Percentiles rank a stretch among this genome's conserved stretches.
Conservation (phyloP, 106 monocot species). For the Dendrobium catenatum region DNA sequence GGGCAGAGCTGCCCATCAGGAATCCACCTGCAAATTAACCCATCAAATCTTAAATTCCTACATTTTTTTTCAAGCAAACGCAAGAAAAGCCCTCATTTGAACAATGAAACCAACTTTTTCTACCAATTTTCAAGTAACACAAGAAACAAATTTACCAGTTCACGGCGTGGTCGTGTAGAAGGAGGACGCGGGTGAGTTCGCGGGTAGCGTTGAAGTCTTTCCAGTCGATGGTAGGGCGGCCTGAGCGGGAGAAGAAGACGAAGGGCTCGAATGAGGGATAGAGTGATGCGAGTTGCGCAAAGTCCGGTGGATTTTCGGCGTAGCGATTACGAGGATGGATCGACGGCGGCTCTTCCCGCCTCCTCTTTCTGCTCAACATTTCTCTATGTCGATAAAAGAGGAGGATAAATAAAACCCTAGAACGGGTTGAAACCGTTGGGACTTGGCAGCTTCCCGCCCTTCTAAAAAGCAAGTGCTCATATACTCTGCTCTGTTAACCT, state of each 20-base stretch:
- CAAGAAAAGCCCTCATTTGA: neutral
- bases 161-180: constrained; percentile 84
- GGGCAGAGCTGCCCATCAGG: constrained; percentile 95
- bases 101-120: neutral
- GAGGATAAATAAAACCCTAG: too few relatives aligned
- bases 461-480: too few relatives aligned
- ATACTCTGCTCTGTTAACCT: too few relatives aligned
- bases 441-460: too few relatives aligned
- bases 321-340: constrained; percentile 76
- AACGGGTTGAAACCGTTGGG: too few relatives aligned
- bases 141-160: constrained; percentile 40
- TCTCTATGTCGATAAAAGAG: neutral
- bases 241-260: constrained; percentile 38
- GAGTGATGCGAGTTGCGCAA: constrained; percentile 71
- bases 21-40: constrained; percentile 67
- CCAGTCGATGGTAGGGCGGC: constrained; percentile 74
- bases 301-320: constrained; percentile 75
- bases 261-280: constrained; percentile 82
- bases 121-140: neutral
- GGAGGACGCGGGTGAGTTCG: constrained; percentile 93
- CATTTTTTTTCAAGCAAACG: too few relatives aligned
- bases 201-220: constrained; percentile 86
- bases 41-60: neutral
- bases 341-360: constrained; percentile 37
- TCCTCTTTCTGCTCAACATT: constrained; percentile 69